Evolutionary conservation across 306 rosid species (phyloP), one percentile per base, ranked within the genome.

Genomic region (Begonia fuchsioides): DNA sequence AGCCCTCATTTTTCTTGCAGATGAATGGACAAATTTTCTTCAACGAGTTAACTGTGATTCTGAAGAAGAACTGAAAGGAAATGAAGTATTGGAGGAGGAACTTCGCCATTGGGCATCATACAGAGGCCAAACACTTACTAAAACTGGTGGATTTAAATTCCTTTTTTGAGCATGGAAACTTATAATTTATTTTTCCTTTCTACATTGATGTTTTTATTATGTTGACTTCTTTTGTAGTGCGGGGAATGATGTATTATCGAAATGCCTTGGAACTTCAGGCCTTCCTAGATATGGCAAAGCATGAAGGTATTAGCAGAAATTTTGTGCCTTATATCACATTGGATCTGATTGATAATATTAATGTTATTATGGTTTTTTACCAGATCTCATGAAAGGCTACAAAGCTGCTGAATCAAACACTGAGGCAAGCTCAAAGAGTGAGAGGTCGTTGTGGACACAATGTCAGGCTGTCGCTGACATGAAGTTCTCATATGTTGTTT

Each of bases 211-310:
- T 4, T 26, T 26, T 26, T 26, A 26, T 26, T 26, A 3, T 26
- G 35, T 26, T 26, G 35, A 26, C 8, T 2, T 26, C 7, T 10
- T 53, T 51, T 58, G 15, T 55, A 55, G 97, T 81, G 14, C 84
- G 97, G 46, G 97, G 97, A 56, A 90, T 90, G 97, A 90, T 90
- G 97, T 90, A 90, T 64, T 55, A 84, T 61, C 92, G 85, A 17
- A 86, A 90, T 81, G 97, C 95, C 46, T 62, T 90, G 76, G 95
- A 84, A 67, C 94, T 90, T 58, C 97, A 79, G 68, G 95, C 97
- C 62, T 90, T 90, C 76, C 83, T 90, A 53, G 97, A 90, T 63
- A 84, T 77, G 93, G 97, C 95, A 59, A 64, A 74, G 69, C 79
- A 75, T 63, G 75, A 67, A 61, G 97, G 97, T 90, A 77, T 8